These are phyloP conservation scores for Sphaerobolus stellatus DNA, from an alignment of 1,284 basidiomycete species.

Conservation along the genomic window DNA sequence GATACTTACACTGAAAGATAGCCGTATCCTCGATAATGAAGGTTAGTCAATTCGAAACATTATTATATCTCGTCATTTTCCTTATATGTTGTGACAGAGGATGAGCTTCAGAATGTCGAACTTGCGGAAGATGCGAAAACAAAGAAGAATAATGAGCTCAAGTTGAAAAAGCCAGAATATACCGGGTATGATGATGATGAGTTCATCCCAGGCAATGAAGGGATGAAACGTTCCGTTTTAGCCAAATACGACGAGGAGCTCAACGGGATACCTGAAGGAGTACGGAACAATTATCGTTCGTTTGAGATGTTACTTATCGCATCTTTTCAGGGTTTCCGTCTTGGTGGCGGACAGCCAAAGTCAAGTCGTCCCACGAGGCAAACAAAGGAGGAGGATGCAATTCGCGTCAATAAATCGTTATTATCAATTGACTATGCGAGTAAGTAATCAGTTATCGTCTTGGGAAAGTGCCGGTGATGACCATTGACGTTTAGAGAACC, in stretches of 20 bases:
- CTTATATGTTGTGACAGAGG: conserved; percentile 59
- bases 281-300: conserved; percentile 34
- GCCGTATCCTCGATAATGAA: conserved; percentile 89
- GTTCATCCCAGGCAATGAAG: conserved; percentile 70
- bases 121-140: conserved; percentile 84
- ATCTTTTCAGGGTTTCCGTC: conserved; percentile 66
- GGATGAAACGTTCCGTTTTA: conserved; percentile 81
- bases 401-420: conserved; percentile 74
- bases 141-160: conserved; percentile 78
- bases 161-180: conserved; percentile 88
- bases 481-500: conserved; percentile 62
- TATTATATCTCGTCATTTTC: not conserved
- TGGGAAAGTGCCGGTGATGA: not conserved
- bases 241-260: conserved; percentile 94
- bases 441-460: conserved; percentile 42
- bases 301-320: conserved; percentile 8
- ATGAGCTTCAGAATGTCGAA: conserved; percentile 94
- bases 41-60: conserved; percentile 44
- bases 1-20: conserved; percentile 96
- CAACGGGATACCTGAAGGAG: conserved; percentile 64
- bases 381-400: conserved; percentile 54
- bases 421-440: conserved; percentile 90
- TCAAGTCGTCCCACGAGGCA: conserved; percentile 34
- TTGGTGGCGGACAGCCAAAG: conserved; percentile 55
- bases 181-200: conserved; percentile 98